These are phyloP conservation scores for Kazachstania psychrophila DNA, from an alignment of 805 yeast species.

Conservation along the genomic window DNA sequence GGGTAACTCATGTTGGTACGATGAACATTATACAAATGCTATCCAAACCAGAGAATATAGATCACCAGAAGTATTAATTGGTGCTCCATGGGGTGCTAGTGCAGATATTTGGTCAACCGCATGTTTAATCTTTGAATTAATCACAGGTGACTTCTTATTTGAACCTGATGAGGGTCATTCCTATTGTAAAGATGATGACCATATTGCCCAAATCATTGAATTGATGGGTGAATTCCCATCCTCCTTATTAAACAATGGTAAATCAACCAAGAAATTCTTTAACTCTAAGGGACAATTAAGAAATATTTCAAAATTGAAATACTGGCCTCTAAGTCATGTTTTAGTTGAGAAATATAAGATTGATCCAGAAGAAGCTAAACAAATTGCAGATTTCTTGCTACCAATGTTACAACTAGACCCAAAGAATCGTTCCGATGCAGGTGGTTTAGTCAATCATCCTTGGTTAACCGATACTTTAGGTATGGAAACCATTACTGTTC, in stretches of 20 bases:
- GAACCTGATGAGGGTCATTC: slow-evolving; percentile 73
- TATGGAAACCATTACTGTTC: slow-evolving; percentile 51
- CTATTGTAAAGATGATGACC: slow-evolving; percentile 88
- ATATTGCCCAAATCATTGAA: slow-evolving; percentile 90
- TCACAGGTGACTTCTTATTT: slow-evolving; percentile 90
- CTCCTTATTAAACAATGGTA: slow-evolving; percentile 47
- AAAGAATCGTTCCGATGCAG: slow-evolving; percentile 82
- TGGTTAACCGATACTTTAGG: slow-evolving; percentile 76
- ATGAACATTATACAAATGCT: slow-evolving; percentile 75
- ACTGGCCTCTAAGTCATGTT: slow-evolving; percentile 82
- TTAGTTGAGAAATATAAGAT: slow-evolving; percentile 78
- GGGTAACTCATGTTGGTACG: slow-evolving; percentile 82
- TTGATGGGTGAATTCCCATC: slow-evolving; percentile 62
- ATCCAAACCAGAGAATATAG: slow-evolving; percentile 90
- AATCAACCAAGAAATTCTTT: slow-evolving; percentile 54
- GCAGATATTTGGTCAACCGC: slow-evolving; percentile 96
- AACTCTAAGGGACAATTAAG: slow-evolving; percentile 61
- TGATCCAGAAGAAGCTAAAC: slow-evolving; percentile 55
- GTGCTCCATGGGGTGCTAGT: slow-evolving; percentile 88
- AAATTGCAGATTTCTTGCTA: slow-evolving; percentile 62
- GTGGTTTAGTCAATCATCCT: slow-evolving; percentile 82
- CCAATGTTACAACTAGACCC: slow-evolving; percentile 85
- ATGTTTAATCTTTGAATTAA: slow-evolving; percentile 77
- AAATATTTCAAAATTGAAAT: slow-evolving; percentile 71
- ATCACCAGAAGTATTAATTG: slow-evolving; percentile 77